A percentile compares a stretch with the other conserved stretches of the same genome.
These are phyloP conservation scores for Waltiozyma sp. DNA, from an alignment of 1,139 yeast species.

Conservation along the genomic window DNA sequence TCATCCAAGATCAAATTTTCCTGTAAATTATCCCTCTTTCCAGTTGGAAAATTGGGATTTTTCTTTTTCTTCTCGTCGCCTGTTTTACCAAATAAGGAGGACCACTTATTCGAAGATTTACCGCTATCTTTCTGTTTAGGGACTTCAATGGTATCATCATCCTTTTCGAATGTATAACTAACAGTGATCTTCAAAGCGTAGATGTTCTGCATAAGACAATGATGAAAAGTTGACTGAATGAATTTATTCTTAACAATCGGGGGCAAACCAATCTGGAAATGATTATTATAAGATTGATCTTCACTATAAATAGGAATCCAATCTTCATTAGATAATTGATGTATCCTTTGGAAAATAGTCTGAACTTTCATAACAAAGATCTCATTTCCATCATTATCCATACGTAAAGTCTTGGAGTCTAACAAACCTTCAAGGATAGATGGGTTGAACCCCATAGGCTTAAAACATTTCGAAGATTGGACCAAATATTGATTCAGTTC, in stretches of 20 bases:
- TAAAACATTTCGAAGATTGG: not conserved
- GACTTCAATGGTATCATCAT: not conserved
- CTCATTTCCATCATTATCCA: not conserved
- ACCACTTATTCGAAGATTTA: not conserved
- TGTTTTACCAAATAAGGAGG: not conserved
- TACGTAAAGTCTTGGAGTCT: not conserved
- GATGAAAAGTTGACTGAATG: not conserved
- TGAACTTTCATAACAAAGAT: not conserved
- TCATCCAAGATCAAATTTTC: too few species aligned
- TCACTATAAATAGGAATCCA: not conserved
- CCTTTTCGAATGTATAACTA: not conserved
- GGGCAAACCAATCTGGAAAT: not conserved
- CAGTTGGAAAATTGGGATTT: too few species aligned
- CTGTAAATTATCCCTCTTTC: too few species aligned
- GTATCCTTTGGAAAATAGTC: not conserved
- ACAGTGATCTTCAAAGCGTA: not conserved
- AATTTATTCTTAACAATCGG: not conserved
- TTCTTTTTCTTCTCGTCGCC: too few species aligned
- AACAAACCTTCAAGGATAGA: not conserved
- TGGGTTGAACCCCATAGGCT: not conserved
- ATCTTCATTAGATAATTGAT: not conserved
- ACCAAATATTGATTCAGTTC: not conserved
- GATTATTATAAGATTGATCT: not conserved
- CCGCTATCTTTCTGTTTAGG: not conserved
- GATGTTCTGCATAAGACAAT: not conserved